Conservation (phyloP, 129 eudicot species). For the Centrapalus pauciflorus region DNA sequence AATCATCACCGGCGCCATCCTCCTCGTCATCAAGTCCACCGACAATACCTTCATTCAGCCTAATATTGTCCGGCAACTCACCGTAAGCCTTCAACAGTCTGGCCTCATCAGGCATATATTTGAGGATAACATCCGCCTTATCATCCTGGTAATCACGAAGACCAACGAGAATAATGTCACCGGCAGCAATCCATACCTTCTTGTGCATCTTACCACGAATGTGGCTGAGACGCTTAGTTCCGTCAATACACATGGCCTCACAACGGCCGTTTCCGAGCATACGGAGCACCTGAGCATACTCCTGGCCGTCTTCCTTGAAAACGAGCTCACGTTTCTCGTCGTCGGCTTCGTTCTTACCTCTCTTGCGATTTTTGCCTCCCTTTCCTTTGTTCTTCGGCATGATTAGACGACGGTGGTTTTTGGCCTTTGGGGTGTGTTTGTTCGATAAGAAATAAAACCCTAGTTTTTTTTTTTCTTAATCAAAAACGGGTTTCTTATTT, state of each 20-base stretch:
- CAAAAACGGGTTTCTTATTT: not conserved
- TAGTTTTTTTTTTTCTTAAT: constrained; percentile 1
- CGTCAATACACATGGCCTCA: constrained; percentile 82
- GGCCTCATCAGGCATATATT: constrained; percentile 94
- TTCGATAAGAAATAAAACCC: constrained; percentile 30
- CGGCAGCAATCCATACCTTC: constrained; percentile 98
- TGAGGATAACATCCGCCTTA: constrained; percentile 85
- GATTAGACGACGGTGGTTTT: constrained; percentile 10
- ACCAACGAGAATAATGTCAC: constrained; percentile 83
- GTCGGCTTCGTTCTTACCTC: constrained; percentile 98
- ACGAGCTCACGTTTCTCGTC: constrained; percentile 95
- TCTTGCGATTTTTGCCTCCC: constrained; percentile 95
- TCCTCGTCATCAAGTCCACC: constrained; percentile 75
- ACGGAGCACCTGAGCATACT: constrained; percentile 84
- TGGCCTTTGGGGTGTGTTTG: no score
- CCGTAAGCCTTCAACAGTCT: constrained; percentile 85
- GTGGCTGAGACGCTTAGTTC: constrained; percentile 80
- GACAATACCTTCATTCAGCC: constrained; percentile 76
- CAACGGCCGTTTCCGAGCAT: constrained; percentile 95
- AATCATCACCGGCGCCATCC: constrained; percentile 67
- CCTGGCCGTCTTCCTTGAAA: constrained; percentile 95
- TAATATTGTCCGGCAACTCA: constrained; percentile 73
- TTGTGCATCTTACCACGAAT: constrained; percentile 98
- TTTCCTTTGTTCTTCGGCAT: constrained; percentile 99
- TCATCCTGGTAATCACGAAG: constrained; percentile 95